These are phyloP conservation scores for Fusarium marasasianum DNA, from an alignment of 2,329 filamentous ascomycete genomes.

Conservation along the genomic window DNA sequence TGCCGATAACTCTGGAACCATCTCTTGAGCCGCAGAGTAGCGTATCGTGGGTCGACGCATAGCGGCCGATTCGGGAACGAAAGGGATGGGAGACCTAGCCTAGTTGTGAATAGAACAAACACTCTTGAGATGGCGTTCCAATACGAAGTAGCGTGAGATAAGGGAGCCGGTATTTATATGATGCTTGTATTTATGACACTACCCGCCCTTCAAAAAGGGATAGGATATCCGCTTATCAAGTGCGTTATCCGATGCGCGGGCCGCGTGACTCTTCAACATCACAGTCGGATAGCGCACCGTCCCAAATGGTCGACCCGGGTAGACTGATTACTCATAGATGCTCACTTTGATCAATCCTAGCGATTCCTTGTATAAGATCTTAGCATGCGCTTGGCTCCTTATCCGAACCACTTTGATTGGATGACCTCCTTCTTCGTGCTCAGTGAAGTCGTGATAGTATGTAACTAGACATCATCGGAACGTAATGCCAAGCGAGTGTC, in stretches of 20 bases:
- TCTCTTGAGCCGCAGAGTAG: background rate
- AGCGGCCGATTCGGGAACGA: background rate
- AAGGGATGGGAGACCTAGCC: background rate
- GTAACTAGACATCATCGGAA: background rate
- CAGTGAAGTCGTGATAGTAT: too few species aligned
- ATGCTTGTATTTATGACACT: background rate
- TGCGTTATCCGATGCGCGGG: background rate
- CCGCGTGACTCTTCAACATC: background rate
- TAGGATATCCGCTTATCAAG: background rate
- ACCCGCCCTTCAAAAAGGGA: background rate
- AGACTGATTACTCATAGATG: background rate
- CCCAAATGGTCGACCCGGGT: background rate
- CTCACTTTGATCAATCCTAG: background rate
- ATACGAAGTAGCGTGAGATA: background rate
- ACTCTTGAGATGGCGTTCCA: background rate
- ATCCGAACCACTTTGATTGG: background rate
- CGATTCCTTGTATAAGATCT: background rate
- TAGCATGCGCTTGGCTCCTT: background rate
- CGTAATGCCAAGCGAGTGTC: background rate
- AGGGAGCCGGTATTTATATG: background rate
- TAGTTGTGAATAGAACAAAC: background rate
- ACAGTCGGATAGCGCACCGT: background rate
- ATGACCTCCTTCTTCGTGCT: too few species aligned
- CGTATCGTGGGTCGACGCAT: accelerated
- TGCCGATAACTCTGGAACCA: background rate